These are phyloP conservation scores for Pulveroboletus ravenelii DNA, from an alignment of 768 basidiomycete species.

Conservation along the genomic window DNA sequence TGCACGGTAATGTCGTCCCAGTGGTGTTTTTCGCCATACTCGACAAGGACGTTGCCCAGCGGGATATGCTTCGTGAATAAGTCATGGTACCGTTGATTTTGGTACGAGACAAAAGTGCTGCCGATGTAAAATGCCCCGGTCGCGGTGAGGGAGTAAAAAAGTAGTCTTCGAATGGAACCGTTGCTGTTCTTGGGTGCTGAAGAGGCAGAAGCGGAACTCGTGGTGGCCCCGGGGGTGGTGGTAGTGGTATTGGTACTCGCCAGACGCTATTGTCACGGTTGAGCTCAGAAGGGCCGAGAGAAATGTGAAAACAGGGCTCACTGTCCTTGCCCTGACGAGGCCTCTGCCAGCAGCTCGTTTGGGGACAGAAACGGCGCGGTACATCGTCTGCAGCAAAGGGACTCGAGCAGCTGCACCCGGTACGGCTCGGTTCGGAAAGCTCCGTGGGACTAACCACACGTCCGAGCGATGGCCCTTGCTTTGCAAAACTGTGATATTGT, in stretches of 20 bases:
- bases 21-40: slow-evolving; percentile 72
- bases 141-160: slow-evolving; percentile 64
- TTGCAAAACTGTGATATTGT: too few relatives aligned
- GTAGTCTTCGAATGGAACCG: slow-evolving; percentile 49
- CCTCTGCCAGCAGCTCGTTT: slow-evolving; percentile 47
- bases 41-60: slow-evolving; percentile 68
- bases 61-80: slow-evolving; percentile 82
- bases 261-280: slow-evolving; percentile 43
- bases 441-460: slow-evolving; percentile 2
- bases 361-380: slow-evolving; percentile 54
- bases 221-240: neutral
- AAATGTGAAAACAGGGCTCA: slow-evolving; percentile 23
- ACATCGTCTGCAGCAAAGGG: slow-evolving; percentile 29
- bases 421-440: neutral
- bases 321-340: slow-evolving; percentile 53
- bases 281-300: neutral
- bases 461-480: too few relatives aligned
- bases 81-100: slow-evolving; percentile 76
- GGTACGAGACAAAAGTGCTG: slow-evolving; percentile 74
- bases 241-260: slow-evolving; percentile 49
- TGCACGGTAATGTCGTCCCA: slow-evolving; percentile 75
- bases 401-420: neutral
- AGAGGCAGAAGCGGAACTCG: slow-evolving; percentile 12
- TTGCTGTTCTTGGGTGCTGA: slow-evolving; percentile 48
- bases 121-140: slow-evolving; percentile 78